Base-by-base conservation (phyloP, 805 yeast genomes). In the Pichia heedii region DNA sequence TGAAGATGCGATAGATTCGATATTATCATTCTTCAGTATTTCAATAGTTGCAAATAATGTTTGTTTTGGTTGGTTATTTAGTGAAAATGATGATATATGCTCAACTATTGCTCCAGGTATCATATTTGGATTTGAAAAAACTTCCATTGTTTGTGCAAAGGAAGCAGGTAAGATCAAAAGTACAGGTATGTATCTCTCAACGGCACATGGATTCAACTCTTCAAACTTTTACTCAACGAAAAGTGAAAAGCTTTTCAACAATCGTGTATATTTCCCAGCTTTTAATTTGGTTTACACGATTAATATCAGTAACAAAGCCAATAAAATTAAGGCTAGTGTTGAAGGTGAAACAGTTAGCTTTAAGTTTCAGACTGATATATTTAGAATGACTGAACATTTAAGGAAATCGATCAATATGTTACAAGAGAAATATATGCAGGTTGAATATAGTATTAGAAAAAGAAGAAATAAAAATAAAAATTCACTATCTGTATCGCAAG, bases 1-100 rank as follows among this genome's bases (percentile, higher is more conserved):
- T 11, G 41, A 40, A 16, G 51, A 48, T n/a, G 50, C 47, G 15
- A 22, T 56, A 12, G 54, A 49, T 22, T 40, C 52, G 0, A 44
- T 60, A 32, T 45, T 63, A 39, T 60, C 60, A n/a, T 66, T 70
- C 48, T 71, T 69, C 38, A 68, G 85, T 0, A 63, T 82, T 26
- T 82, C 76, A 39, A 67, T 82, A 21, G 57, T 79, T 6, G 74
- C 86, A 0, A 73, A 79, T 50, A 75, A 81, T 49, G 68, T 84
- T 46, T 83, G 94, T 48, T 46, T 83, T 29, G 95, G 96, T 0
- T 86, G 95, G 88, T 57, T 83, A 4, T 83, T 82, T 55, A 79
- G 74, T n/a, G 57, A 55, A 15, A 42, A 39, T 5, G 37, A 41
- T 15, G 29, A 35, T 5, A 33, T 35, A 15, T 41, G 44, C 22